A percentile compares a stretch with the other conserved stretches of the same genome.
Evolutionary conservation across 2,329 filamentous ascomycete species (phyloP).

Genomic region (Colletotrichum tropicicola): DNA sequence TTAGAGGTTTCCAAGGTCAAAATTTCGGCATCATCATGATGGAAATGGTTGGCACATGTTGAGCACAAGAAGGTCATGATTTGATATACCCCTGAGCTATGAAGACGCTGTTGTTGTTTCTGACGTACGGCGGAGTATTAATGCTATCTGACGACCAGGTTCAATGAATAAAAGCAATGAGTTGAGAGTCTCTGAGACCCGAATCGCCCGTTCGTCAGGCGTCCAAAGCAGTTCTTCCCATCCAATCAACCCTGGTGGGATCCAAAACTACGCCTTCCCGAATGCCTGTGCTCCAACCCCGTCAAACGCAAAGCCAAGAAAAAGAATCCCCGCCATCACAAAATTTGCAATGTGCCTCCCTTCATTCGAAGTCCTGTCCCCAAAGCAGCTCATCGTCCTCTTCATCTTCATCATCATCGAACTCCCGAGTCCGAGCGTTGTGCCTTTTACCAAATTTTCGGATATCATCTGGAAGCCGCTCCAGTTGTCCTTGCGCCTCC

Average conservation of each 20-base stretch:
- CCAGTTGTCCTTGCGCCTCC: conserved; percentile 22
- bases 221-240: too few species aligned
- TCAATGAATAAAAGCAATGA: neutral
- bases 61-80: conserved; percentile 12
- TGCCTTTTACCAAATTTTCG: conserved; percentile 1
- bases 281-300: too few species aligned
- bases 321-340: too few species aligned
- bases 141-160: neutral
- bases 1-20: conserved; percentile 79
- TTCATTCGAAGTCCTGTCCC: neutral
- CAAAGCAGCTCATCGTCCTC: neutral
- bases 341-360: neutral
- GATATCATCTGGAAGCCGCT: conserved; percentile 21
- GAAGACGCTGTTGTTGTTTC: neutral
- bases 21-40: conserved; percentile 45
- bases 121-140: neutral
- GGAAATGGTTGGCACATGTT: neutral
- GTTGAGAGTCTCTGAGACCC: too few species aligned
- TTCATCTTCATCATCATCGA: neutral
- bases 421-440: neutral
- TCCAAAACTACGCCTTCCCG: too few species aligned
- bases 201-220: too few species aligned
- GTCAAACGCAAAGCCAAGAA: too few species aligned
- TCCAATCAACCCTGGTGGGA: too few species aligned
- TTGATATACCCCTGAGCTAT: conserved; percentile 28